Conservation (phyloP, 2,329 filamentous ascomycete species). For the Capronia epimyces region DNA sequence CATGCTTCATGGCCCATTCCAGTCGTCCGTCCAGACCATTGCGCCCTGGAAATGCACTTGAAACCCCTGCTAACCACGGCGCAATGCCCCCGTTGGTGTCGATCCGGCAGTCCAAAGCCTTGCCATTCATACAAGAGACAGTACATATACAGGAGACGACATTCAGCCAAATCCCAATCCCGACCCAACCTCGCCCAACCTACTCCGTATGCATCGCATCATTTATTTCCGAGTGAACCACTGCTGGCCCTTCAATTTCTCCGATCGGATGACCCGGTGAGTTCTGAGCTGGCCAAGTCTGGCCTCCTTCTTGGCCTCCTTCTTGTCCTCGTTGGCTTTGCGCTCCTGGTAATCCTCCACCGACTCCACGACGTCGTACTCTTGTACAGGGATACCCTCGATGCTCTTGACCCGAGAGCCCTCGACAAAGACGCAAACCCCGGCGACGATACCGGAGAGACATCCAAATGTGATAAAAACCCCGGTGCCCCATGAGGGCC, state of each 20-base stretch:
- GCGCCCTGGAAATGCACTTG: no score
- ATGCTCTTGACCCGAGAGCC: conserved; percentile 65
- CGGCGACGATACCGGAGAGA: conserved; percentile 61
- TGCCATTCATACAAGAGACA: no score
- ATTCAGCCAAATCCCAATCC: no score
- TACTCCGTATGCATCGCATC: not conserved
- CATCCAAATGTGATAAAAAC: conserved; percentile 71
- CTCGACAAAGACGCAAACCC: conserved; percentile 65
- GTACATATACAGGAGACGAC: no score
- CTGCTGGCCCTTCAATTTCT: conserved; percentile 27
- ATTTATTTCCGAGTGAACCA: conserved; percentile 23
- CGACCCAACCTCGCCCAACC: no score
- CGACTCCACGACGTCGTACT: conserved; percentile 43
- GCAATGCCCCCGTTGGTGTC: no score
- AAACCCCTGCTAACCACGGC: no score
- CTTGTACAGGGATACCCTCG: conserved; percentile 63
- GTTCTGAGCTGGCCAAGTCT: conserved; percentile 10
- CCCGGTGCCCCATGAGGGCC: conserved; percentile 76
- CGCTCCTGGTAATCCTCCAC: conserved; percentile 28
- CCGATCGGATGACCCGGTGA: conserved; percentile 14
- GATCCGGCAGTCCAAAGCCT: no score
- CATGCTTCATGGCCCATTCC: no score
- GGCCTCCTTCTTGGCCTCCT: conserved; percentile 21
- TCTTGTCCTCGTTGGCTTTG: conserved; percentile 26
- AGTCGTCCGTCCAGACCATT: no score